Evolutionary conservation across 768 basidiomycete genomes (phyloP).

Genomic region (Naganishia kalamii): DNA sequence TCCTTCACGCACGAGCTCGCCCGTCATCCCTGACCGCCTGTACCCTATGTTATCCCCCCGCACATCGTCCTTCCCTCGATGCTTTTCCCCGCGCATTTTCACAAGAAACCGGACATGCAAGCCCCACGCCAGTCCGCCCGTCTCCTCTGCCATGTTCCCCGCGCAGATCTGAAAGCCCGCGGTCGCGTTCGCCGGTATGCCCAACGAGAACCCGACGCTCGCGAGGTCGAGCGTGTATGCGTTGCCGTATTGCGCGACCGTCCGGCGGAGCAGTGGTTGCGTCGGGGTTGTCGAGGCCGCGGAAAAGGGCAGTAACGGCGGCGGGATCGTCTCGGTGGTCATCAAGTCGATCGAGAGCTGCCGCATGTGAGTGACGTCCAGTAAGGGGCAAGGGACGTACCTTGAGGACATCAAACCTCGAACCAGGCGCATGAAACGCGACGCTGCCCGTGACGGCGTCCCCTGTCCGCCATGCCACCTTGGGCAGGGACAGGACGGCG

Average conservation of each 20-base stretch:
- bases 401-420: conserved; percentile 71
- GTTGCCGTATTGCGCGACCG: conserved; percentile 80
- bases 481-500: conserved; percentile 83
- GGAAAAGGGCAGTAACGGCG: conserved; percentile 55
- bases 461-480: conserved; percentile 82
- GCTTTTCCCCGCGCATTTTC: background rate
- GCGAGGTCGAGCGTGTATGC: conserved; percentile 65
- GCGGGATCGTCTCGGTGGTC: conserved; percentile 65
- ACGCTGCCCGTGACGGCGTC: conserved; percentile 87
- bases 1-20: background rate
- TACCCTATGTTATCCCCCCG: background rate
- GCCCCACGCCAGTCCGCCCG: conserved; percentile 85
- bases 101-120: conserved; percentile 81
- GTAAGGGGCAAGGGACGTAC: conserved; percentile 50
- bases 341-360: conserved; percentile 52
- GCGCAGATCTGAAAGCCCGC: conserved; percentile 72
- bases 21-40: background rate
- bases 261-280: conserved; percentile 55
- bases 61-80: background rate
- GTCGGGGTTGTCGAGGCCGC: conserved; percentile 41
- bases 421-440: conserved; percentile 68
- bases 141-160: conserved; percentile 37
- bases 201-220: conserved; percentile 77
- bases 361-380: background rate
- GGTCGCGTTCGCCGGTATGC: conserved; percentile 85